Conservation (phyloP, 192 early-diverging fungal species). For the Mortierella alpina region DNA sequence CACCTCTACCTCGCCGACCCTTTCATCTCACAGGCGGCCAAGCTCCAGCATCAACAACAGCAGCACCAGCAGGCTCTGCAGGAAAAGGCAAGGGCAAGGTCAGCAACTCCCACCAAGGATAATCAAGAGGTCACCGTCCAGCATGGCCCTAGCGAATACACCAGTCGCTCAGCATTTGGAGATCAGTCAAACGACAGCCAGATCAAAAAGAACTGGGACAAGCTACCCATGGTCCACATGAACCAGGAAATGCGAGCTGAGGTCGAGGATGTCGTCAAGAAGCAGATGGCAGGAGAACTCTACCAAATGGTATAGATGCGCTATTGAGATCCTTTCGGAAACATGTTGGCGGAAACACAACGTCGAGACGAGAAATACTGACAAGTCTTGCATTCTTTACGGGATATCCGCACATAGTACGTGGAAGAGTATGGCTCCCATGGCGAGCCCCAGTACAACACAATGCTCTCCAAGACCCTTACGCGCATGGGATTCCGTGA, state of each 20-base stretch:
- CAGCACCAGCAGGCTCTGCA: conserved; percentile 53
- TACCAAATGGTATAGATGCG: conserved; percentile 32
- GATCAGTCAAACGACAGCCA: conserved; percentile 39
- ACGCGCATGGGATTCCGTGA: conserved; percentile 75
- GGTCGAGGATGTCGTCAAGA: conserved; percentile 77
- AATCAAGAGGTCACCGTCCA: background rate
- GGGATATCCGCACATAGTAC: conserved; percentile 10
- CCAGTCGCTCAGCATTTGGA: conserved; percentile 28
- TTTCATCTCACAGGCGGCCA: conserved; percentile 69
- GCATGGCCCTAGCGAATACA: conserved; percentile 36
- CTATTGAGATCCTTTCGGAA: background rate
- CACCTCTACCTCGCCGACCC: conserved; percentile 84
- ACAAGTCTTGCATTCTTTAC: background rate
- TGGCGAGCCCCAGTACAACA: conserved; percentile 49
- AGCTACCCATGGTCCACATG: conserved; percentile 77
- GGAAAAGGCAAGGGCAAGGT: conserved; percentile 26
- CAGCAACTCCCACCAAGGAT: conserved; percentile 26
- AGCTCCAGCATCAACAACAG: conserved; percentile 50
- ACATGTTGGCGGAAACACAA: background rate
- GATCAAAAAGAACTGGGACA: conserved; percentile 66
- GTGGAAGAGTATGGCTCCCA: conserved; percentile 48
- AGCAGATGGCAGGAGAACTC: conserved; percentile 51
- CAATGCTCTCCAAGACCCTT: conserved; percentile 47
- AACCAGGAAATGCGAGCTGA: conserved; percentile 62
- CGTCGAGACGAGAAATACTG: background rate